Evolutionary conservation across 2,329 filamentous ascomycete genomes (phyloP).

Genomic region (Xylariales sp.): DNA sequence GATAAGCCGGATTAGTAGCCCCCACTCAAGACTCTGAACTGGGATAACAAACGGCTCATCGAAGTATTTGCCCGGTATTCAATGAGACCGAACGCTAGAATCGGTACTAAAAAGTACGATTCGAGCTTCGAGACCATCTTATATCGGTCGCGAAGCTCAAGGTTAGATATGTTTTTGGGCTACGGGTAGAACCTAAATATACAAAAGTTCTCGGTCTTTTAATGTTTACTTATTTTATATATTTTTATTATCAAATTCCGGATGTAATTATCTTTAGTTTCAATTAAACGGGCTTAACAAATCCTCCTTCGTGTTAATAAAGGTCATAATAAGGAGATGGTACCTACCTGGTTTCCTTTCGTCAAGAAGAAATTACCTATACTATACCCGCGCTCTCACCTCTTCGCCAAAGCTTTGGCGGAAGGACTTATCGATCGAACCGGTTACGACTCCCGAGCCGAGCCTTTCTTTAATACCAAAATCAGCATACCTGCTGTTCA

Average conservation of each 20-base stretch:
- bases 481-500: conserved; percentile 3
- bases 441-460: conserved; percentile 5
- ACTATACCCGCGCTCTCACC: conserved; percentile 1
- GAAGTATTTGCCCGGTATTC: neutral
- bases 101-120: neutral
- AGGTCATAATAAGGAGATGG: conserved; percentile 4
- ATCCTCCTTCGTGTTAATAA: conserved; percentile 3
- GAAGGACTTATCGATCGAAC: conserved; percentile 1
- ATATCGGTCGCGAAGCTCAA: neutral
- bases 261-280: neutral
- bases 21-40: neutral
- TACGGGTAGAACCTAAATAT: conserved; percentile 4
- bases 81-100: neutral
- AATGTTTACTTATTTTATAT: neutral
- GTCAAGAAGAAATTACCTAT: conserved; percentile 8
- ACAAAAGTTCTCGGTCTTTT: neutral
- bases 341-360: conserved; percentile 5
- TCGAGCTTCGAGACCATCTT: neutral
- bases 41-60: neutral
- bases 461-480: conserved; percentile 9
- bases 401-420: conserved; percentile 7
- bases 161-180: conserved; percentile 1
- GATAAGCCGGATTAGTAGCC: neutral
- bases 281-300: neutral
- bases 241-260: neutral